Base-by-base conservation (phyloP, 140 eudicot species). In the Erigeron philadelphicus region DNA sequence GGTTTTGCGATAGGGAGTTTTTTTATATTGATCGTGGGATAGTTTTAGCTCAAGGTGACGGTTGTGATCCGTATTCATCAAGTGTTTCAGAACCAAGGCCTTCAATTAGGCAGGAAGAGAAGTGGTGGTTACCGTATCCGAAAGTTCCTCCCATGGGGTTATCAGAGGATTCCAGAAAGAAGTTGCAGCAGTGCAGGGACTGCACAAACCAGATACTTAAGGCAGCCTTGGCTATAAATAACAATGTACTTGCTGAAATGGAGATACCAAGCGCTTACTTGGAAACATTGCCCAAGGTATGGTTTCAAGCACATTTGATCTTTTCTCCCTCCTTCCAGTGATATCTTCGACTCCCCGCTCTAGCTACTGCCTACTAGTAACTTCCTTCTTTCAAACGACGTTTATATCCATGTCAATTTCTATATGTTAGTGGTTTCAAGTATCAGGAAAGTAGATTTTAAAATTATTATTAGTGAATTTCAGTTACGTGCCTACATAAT, bases 81-180 rank as follows among this genome's bases (percentile, higher is more conserved):
- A 71, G 69, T 35, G 1, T 70, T 43, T 61, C 81, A 9, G 58
- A 66, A 38, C 87, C 83, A 61, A 83, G 96, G 73, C 95, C 92
- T 56, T 87, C 92, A 17, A 76, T 90, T 45, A 79, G 98, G 77
- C 98, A 88, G 78, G 95, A 92, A 72, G 95, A 88, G 16, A 92
- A 92, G 80, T 92, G 98, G 98, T 92, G 98, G 98, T 85, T 92
- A 72, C 98, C 98, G 2, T 86, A 83, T 76, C 98, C 98, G 4
- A 87, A 86, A 70, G 95, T 86, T 80, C 95, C 95, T 64, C 66
- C 76, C 1, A 82, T 79, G 48, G 96, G 96, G 43, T 75, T 89
- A 78, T 87, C 96, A 0, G 95, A 82, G 17, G 91, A 84, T 49
- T 76, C 83, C 1, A 89, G 95, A 91, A 89, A 87, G 85, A 84